phyloP scores from a whole-genome alignment of 2,329 filamentous ascomycete genomes.

The Hypocreales sp. region DNA sequence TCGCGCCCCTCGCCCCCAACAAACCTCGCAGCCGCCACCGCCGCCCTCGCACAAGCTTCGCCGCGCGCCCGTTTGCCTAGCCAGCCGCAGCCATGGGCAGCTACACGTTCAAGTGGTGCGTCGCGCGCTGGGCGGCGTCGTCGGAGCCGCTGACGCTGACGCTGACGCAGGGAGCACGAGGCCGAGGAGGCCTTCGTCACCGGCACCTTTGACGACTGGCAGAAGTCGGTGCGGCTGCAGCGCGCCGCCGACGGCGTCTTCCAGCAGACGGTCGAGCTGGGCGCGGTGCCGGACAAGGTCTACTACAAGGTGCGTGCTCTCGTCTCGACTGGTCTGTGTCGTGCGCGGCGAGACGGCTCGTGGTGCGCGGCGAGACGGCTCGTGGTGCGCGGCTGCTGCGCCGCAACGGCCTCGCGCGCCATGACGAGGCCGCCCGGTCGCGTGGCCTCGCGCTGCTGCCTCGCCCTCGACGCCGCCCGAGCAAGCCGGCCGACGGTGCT shows the following conservation, averaged over 20 bases:
- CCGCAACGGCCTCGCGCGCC: too few relatives aligned
- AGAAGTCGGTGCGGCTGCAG: constrained; percentile 69
- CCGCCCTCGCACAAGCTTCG: too few relatives aligned
- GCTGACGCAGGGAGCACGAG: constrained; percentile 53
- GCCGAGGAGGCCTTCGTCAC: constrained; percentile 87
- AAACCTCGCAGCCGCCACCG: too few relatives aligned
- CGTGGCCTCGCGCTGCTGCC: too few relatives aligned
- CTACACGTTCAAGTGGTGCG: constrained; percentile 58
- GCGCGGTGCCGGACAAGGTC: constrained; percentile 53
- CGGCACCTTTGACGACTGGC: constrained; percentile 91
- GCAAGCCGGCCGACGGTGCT: too few relatives aligned
- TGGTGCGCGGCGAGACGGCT: too few relatives aligned
- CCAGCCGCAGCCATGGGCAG: constrained; percentile 34
- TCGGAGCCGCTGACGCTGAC: constrained; percentile 3
- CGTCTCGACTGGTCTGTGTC: background rate
- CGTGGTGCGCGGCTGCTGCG: too few relatives aligned
- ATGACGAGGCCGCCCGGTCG: too few relatives aligned
- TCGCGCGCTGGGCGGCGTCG: constrained; percentile 6
- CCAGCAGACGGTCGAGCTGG: constrained; percentile 65
- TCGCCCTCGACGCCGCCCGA: too few relatives aligned
- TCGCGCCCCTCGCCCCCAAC: too few relatives aligned
- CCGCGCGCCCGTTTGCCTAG: too few relatives aligned
- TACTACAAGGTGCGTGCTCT: constrained; percentile 71
- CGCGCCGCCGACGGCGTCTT: constrained; percentile 58
- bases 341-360: too few relatives aligned